Conservation (phyloP, 2,329 filamentous ascomycete genomes). For the Stagonosporopsis cucurbitacearum region DNA sequence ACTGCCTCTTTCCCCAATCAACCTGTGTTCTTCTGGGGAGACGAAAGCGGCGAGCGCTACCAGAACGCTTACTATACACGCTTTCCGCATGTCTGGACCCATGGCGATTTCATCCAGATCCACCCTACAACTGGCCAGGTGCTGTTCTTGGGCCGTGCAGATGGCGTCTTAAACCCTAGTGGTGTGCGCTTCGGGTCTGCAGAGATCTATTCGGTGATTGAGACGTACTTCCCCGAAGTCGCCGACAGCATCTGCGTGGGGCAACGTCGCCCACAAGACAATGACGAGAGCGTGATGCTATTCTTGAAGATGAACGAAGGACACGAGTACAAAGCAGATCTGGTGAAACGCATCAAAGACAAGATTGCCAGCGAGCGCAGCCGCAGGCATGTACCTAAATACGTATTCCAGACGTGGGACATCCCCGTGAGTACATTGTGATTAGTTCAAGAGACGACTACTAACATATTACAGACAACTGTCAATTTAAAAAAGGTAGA, state of each 20-base stretch:
- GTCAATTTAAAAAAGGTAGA: conserved; percentile 88
- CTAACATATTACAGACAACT: conserved; percentile 64
- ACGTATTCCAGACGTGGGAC: conserved; percentile 79
- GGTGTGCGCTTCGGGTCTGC: conserved; percentile 81
- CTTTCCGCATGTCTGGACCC: conserved; percentile 73
- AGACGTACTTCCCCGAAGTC: conserved; percentile 69
- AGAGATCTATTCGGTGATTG: conserved; percentile 79
- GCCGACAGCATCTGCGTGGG: conserved; percentile 81
- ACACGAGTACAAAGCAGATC: conserved; percentile 25
- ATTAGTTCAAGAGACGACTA: background rate
- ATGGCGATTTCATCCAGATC: conserved; percentile 78
- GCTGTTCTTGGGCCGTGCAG: conserved; percentile 71
- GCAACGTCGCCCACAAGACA: conserved; percentile 68
- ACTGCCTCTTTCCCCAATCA: conserved; percentile 76
- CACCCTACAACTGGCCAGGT: conserved; percentile 72
- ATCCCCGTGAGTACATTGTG: conserved; percentile 69
- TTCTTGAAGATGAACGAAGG: conserved; percentile 68
- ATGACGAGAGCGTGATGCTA: conserved; percentile 65
- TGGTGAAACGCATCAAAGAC: conserved; percentile 64
- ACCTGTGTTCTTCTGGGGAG: conserved; percentile 62
- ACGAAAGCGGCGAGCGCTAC: conserved; percentile 51
- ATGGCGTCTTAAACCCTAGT: conserved; percentile 80
- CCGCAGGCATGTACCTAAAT: conserved; percentile 77
- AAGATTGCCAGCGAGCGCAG: conserved; percentile 71
- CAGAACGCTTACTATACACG: conserved; percentile 56